Percentiles rank a stretch among this genome's conserved stretches.
These are phyloP conservation scores for Chaetomiaceae sp. DNA, from an alignment of 2,329 filamentous ascomycete species.

Conservation along the genomic window DNA sequence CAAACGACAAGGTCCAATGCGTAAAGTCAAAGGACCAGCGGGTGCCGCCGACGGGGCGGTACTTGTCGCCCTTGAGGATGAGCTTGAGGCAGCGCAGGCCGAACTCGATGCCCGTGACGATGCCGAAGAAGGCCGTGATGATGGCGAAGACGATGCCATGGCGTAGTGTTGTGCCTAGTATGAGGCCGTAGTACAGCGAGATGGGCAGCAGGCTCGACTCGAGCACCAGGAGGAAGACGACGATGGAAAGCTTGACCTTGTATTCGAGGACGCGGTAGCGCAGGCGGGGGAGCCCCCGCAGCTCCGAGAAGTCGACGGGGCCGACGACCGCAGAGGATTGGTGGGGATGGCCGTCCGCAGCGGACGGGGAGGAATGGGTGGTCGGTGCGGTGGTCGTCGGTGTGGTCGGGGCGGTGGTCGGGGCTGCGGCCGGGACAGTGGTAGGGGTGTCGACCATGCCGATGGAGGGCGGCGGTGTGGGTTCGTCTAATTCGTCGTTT, in stretches of 20 bases:
- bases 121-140: constrained; percentile 51
- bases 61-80: constrained; percentile 44
- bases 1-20: constrained; percentile 42
- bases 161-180: constrained; percentile 34
- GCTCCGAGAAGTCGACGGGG: constrained; percentile 12
- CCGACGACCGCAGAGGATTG: not conserved
- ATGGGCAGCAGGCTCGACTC: constrained; percentile 47
- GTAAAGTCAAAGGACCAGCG: constrained; percentile 48
- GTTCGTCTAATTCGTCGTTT: not conserved
- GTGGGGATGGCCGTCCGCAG: not conserved
- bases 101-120: constrained; percentile 51
- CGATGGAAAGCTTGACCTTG: constrained; percentile 42
- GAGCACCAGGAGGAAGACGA: constrained; percentile 44
- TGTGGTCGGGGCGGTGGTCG: too few relatives aligned
- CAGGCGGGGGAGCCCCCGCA: constrained; percentile 28
- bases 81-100: constrained; percentile 44
- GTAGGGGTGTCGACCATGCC: too few relatives aligned
- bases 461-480: not conserved
- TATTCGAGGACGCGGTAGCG: constrained; percentile 35
- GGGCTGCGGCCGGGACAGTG: too few relatives aligned
- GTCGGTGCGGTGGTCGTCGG: too few relatives aligned
- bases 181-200: constrained; percentile 47
- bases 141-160: constrained; percentile 45
- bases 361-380: not conserved
- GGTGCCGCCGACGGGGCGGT: constrained; percentile 44